Percentiles rank a stretch among this genome's conserved stretches.
phyloP scores from a whole-genome alignment of 2,329 filamentous ascomycete species.

The Alternaria gaisen region DNA sequence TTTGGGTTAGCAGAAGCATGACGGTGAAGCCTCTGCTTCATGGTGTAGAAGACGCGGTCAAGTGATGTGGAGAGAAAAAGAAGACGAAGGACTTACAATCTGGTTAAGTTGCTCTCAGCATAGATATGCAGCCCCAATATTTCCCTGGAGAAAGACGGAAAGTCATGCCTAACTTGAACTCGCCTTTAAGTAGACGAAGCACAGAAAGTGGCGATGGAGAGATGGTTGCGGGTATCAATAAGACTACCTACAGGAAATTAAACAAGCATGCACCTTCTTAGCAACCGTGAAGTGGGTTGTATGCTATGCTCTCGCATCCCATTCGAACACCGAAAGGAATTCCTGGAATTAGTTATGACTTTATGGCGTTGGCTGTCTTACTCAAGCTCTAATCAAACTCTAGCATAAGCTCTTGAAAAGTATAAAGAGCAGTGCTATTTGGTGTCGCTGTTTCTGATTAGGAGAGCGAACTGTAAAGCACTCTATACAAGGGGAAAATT shows the following conservation, averaged over 20 bases:
- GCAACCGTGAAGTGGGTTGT: not conserved
- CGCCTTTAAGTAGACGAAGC: not conserved
- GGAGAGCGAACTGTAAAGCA: too few species aligned
- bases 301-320: not conserved
- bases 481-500: too few species aligned
- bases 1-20: too few species aligned
- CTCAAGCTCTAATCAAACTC: not conserved
- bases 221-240: not conserved
- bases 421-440: too few species aligned
- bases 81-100: too few species aligned
- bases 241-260: not conserved
- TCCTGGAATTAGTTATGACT: not conserved
- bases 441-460: too few species aligned
- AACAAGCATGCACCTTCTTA: not conserved
- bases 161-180: not conserved
- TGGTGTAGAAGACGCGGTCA: too few species aligned
- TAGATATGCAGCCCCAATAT: rapidly evolving
- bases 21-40: too few species aligned
- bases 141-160: not conserved
- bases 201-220: not conserved
- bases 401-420: not conserved
- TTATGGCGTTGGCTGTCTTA: not conserved
- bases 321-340: not conserved
- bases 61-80: too few species aligned
- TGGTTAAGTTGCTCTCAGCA: too few species aligned